Evolutionary conservation across 352 stramenopile species (phyloP).

Genomic region (Pythium monospermum): DNA sequence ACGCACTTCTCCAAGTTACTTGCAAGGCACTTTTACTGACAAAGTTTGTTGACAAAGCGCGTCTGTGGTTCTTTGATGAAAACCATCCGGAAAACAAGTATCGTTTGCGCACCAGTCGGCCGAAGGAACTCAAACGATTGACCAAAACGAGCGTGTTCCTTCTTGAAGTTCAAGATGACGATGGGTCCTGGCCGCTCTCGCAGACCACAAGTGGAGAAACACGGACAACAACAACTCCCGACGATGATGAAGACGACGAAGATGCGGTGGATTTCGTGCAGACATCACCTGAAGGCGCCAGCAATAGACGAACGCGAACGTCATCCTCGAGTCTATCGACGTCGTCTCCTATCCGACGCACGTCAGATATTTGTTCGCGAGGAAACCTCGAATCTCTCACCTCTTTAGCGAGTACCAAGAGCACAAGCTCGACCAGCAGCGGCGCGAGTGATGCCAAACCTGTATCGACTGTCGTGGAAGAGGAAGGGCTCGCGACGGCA

Average conservation of each 20-base stretch:
- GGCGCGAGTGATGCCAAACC: conserved; percentile 7
- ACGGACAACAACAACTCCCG: conserved; percentile 13
- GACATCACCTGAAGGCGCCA: not conserved
- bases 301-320: conserved; percentile 27
- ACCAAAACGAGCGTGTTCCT: conserved; percentile 77
- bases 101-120: conserved; percentile 39
- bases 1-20: conserved; percentile 57
- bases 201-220: conserved; percentile 35
- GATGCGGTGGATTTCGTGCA: conserved; percentile 9
- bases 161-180: conserved; percentile 78
- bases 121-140: conserved; percentile 47
- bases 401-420: conserved; percentile 25
- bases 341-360: conserved; percentile 38
- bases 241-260: conserved; percentile 23
- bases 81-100: conserved; percentile 64
- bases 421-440: not conserved
- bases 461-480: conserved; percentile 18
- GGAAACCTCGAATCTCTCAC: conserved; percentile 63
- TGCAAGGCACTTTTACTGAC: conserved; percentile 67
- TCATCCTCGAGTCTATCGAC: conserved; percentile 10
- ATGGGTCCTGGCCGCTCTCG: conserved; percentile 81
- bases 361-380: conserved; percentile 71
- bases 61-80: conserved; percentile 82
- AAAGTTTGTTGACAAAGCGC: conserved; percentile 68
- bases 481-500: conserved; percentile 23